Conservation (phyloP, 495 filamentous ascomycete genomes). For the Venustampulla echinocandica region DNA sequence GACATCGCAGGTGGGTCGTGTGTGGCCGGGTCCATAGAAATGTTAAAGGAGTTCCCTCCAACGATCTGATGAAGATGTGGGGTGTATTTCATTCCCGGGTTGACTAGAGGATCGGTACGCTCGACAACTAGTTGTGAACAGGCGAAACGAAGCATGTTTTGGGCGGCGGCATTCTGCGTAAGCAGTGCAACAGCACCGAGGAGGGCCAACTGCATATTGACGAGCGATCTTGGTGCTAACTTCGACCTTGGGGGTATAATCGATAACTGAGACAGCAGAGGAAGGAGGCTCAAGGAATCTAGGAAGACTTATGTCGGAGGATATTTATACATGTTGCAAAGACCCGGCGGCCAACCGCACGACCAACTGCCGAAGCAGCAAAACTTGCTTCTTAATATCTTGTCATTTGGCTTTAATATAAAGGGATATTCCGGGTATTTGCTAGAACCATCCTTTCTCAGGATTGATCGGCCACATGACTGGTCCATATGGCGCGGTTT, state of each 20-base stretch:
- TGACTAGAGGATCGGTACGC: conserved; percentile 43
- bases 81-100: conserved; percentile 40
- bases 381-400: not conserved
- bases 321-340: conserved; percentile 3
- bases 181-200: conserved; percentile 41
- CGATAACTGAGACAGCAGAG: conserved; percentile 1
- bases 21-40: conserved; percentile 51
- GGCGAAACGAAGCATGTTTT: conserved; percentile 47
- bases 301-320: not conserved
- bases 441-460: no score
- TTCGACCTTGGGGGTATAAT: conserved; percentile 3
- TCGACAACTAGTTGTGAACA: conserved; percentile 50
- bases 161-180: conserved; percentile 38
- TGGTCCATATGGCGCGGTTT: no score
- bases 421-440: no score
- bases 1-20: conserved; percentile 47
- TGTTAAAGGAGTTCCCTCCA: conserved; percentile 57
- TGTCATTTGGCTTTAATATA: not conserved
- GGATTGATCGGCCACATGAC: no score
- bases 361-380: conserved; percentile 6
- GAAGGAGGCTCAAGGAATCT: not conserved
- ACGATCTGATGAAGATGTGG: conserved; percentile 46
- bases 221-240: conserved; percentile 2
- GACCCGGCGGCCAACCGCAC: not conserved
- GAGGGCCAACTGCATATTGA: conserved; percentile 43